Conservation (phyloP, 345 rosid species). For the Rhodomyrtus tomentosa region DNA sequence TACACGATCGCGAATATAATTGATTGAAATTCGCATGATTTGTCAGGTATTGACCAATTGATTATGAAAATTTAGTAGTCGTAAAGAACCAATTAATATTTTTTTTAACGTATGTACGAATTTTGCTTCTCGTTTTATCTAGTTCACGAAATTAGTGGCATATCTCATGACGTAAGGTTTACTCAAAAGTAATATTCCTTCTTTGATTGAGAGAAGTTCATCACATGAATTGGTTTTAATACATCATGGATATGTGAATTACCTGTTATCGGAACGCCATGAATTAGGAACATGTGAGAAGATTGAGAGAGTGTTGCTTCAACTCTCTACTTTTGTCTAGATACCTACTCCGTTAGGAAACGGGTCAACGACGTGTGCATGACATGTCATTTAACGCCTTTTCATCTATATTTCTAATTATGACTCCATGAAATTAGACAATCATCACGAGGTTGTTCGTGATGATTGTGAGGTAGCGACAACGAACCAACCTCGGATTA, state of each 20-base stretch:
- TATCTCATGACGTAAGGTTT: not conserved
- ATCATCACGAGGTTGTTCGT: too few relatives aligned
- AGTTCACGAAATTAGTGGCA: not conserved
- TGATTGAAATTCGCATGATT: not conserved
- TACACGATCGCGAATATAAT: not conserved
- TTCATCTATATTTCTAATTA: not conserved
- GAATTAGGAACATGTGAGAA: not conserved
- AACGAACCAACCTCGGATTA: too few relatives aligned
- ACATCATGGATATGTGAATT: not conserved
- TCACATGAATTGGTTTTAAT: not conserved
- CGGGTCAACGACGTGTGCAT: too few relatives aligned
- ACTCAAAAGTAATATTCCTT: not conserved
- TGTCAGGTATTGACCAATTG: not conserved
- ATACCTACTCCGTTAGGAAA: not conserved
- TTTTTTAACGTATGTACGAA: not conserved
- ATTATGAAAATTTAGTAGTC: not conserved
- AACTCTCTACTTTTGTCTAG: not conserved
- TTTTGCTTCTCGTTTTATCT: not conserved
- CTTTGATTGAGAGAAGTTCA: not conserved
- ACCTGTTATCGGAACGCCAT: accelerated
- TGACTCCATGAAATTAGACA: not conserved
- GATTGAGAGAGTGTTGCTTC: not conserved
- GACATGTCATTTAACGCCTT: not conserved
- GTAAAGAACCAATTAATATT: not conserved
- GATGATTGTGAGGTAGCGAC: too few relatives aligned